Base-by-base conservation (phyloP, 1,284 basidiomycete species). In the Boletus sp. region DNA sequence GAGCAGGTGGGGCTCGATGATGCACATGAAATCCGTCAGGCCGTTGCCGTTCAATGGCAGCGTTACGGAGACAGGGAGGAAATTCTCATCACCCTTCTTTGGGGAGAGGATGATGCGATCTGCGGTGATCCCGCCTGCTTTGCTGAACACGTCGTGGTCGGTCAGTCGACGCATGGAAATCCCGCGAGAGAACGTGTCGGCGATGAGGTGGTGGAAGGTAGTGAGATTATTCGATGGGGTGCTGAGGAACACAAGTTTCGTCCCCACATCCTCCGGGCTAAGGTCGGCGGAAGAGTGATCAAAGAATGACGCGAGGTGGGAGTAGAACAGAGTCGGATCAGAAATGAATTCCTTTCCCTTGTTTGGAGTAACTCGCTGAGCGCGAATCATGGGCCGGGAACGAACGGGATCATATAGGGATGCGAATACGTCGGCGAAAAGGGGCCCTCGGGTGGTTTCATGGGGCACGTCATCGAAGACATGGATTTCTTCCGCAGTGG, bases 401-500 rank as follows among this genome's bases (percentile, higher is more conserved):
- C 71, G 63, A 16, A 74, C 72, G 31, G 69, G 72, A 42, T 78
- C 73, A 48, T 89, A 75, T 9, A 91, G 73, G 16, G 85, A 77
- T 35, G 84, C 75, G 63, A 92, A 84, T 31, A 92, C 86, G 60
- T 91, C 87, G n/a, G 80, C 74, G 65, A 85, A 89, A n/a, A 94
- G 78, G 12, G 75, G 74, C 1, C 89, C 89, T 61, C 86, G 85
- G 2, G 81, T 80, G 18, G 80, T 78, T 42, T 82, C 76, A 53
- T 84, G 81, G 1, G 84, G 82, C 15, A 91, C 86, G 58, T 92
- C 91, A 60, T 92, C 91, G 41, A 92, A 74, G 59, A 92, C 87
- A 61, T 90, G 81, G 12, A 92, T 75, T 11, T 73, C 77, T 65
- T 77, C 79, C 24, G 78, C 84, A 16, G 81, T 81, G 3, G 75